phyloP scores from a whole-genome alignment of 768 basidiomycete species.

The Leccinum truebloodii region DNA sequence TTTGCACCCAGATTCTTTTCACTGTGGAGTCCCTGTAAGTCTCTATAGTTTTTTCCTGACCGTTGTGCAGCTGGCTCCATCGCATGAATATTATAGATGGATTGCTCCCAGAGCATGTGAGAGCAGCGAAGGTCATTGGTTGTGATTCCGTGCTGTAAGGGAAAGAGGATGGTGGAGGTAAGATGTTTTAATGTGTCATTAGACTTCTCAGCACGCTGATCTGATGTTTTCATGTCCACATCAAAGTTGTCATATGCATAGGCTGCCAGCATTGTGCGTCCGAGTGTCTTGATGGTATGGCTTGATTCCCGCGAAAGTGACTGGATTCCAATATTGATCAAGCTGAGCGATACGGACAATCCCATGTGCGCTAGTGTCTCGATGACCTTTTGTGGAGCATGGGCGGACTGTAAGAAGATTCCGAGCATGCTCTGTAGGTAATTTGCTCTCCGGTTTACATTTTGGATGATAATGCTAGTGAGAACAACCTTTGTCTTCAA shows the following conservation, averaged over 20 bases:
- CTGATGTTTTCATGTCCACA: background rate
- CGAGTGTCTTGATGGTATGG: background rate
- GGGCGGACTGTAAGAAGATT: conserved; percentile 3
- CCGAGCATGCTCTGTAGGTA: conserved; percentile 1
- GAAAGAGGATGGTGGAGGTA: background rate
- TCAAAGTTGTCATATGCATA: conserved; percentile 13
- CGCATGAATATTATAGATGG: background rate
- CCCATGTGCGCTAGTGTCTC: conserved; percentile 3
- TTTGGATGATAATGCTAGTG: background rate
- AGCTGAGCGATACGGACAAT: background rate
- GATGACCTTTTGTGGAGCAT: conserved; percentile 5
- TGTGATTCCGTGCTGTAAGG: background rate
- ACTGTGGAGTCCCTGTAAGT: background rate
- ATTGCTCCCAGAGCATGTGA: background rate
- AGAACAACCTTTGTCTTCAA: conserved; percentile 1
- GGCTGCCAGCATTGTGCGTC: background rate
- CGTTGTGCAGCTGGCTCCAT: too few relatives aligned
- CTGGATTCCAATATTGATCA: background rate
- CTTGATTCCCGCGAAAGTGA: background rate
- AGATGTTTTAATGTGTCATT: background rate
- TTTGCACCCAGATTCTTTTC: background rate
- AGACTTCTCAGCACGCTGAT: background rate
- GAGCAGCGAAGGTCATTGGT: background rate
- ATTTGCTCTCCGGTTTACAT: background rate
- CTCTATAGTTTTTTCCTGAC: background rate